Conservation (phyloP, 2,329 filamentous ascomycete genomes). For the Cryphonectria carpinicola region DNA sequence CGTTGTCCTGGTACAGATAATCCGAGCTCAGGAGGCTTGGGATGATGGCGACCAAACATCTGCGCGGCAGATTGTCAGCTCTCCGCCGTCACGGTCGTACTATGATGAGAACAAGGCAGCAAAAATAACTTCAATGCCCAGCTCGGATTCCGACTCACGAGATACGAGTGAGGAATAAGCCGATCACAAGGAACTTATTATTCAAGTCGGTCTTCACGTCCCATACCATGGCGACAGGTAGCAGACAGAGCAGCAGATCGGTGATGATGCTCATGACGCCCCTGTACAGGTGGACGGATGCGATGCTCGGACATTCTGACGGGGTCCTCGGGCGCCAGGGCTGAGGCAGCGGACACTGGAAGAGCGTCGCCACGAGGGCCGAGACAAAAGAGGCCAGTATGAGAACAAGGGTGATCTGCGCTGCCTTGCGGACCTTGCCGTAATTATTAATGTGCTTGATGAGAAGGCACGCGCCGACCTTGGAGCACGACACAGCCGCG, state of each 20-base stretch:
- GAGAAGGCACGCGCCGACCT: constrained; percentile 2
- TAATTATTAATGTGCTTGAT: constrained; percentile 9
- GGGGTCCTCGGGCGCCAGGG: constrained; percentile 21
- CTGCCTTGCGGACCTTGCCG: constrained; percentile 1
- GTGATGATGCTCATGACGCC: constrained; percentile 27
- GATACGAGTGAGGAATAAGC: constrained; percentile 21
- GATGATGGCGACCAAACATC: constrained; percentile 21
- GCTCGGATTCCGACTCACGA: constrained; percentile 6
- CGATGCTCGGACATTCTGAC: constrained; percentile 19
- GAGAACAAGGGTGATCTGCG: neutral
- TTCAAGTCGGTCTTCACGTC: constrained; percentile 19
- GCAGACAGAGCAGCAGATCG: constrained; percentile 24
- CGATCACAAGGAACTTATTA: constrained; percentile 16
- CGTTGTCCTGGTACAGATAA: constrained; percentile 21
- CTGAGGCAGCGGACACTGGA: constrained; percentile 50
- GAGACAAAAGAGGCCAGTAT: constrained; percentile 14
- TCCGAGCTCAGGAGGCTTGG: constrained; percentile 14
- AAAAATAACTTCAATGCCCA: neutral
- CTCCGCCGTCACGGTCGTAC: neutral
- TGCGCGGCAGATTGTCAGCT: neutral
- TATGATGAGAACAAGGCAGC: too few relatives aligned
- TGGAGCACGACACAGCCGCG: constrained; percentile 6
- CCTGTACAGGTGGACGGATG: constrained; percentile 24
- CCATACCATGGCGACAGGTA: constrained; percentile 30
- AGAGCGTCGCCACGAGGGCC: neutral